A percentile compares a stretch with the other conserved stretches of the same genome.
These are phyloP conservation scores for Zygosaccharomyces rouxii DNA, from an alignment of 805 yeast species.

Conservation along the genomic window DNA sequence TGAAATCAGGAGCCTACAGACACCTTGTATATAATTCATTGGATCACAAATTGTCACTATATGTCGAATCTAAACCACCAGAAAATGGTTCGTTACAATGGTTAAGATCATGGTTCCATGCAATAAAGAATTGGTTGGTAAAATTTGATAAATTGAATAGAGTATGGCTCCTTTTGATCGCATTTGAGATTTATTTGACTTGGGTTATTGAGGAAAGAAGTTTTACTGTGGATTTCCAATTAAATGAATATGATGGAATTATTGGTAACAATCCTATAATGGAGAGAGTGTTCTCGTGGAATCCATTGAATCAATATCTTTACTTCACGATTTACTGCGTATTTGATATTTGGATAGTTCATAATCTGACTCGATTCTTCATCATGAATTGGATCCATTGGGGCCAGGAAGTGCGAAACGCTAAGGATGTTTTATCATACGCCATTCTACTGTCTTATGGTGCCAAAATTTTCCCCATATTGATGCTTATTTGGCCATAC, in stretches of 20 bases:
- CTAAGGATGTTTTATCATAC: constrained; percentile 44
- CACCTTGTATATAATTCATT: constrained; percentile 78
- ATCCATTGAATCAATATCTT: constrained; percentile 48
- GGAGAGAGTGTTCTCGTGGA: constrained; percentile 31
- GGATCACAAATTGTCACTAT: constrained; percentile 20
- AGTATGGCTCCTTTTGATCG: constrained; percentile 54
- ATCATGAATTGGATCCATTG: constrained; percentile 29
- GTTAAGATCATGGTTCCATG: constrained; percentile 7
- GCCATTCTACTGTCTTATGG: constrained; percentile 74
- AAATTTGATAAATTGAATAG: constrained; percentile 38
- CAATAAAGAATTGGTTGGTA: constrained; percentile 19
- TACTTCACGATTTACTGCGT: constrained; percentile 53
- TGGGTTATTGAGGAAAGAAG: constrained; percentile 89
- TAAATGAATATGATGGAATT: neutral
- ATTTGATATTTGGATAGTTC: constrained; percentile 42
- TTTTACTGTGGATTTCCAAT: constrained; percentile 13
- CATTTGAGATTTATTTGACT: constrained; percentile 83
- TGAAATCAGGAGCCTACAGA: constrained; percentile 83
- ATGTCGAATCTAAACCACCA: constrained; percentile 9
- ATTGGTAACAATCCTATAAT: constrained; percentile 22
- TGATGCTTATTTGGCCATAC: constrained; percentile 96
- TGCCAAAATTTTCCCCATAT: constrained; percentile 79
- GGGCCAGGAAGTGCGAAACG: constrained; percentile 25
- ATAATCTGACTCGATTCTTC: constrained; percentile 34
- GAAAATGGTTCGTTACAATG: neutral